Conservation (phyloP, 257 asterid species). For the Solanum paucissectum region DNA sequence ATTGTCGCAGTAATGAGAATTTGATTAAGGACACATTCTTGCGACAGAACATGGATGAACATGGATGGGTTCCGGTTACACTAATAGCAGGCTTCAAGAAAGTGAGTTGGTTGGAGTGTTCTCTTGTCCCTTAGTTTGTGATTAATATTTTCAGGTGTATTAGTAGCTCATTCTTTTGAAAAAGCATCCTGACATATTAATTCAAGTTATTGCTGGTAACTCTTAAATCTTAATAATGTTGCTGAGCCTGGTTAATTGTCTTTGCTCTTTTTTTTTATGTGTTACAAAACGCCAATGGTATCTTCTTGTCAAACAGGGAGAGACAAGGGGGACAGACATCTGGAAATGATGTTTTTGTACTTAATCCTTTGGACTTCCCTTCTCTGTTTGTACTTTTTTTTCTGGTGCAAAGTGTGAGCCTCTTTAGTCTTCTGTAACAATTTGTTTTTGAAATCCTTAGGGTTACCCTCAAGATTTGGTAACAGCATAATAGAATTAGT, state of each 20-base stretch:
- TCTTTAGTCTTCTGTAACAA: neutral
- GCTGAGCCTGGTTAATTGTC: neutral
- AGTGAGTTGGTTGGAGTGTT: conserved; percentile 23
- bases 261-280: neutral
- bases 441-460: neutral
- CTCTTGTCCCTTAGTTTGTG: neutral
- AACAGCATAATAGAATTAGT: neutral
- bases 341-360: neutral
- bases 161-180: neutral
- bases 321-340: neutral
- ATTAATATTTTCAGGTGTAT: neutral
- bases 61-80: conserved; percentile 72
- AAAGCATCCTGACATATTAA: neutral
- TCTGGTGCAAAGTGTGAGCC: neutral
- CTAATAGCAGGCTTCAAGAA: conserved; percentile 65
- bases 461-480: neutral
- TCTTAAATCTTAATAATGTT: neutral
- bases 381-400: neutral
- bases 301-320: neutral
- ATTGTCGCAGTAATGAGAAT: conserved; percentile 30
- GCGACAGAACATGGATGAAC: conserved; percentile 68
- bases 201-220: neutral
- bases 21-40: conserved; percentile 58
- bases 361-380: neutral
- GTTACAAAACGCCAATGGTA: neutral